Base-by-base conservation (phyloP, 495 filamentous ascomycete species). In the Penicillium salamii region DNA sequence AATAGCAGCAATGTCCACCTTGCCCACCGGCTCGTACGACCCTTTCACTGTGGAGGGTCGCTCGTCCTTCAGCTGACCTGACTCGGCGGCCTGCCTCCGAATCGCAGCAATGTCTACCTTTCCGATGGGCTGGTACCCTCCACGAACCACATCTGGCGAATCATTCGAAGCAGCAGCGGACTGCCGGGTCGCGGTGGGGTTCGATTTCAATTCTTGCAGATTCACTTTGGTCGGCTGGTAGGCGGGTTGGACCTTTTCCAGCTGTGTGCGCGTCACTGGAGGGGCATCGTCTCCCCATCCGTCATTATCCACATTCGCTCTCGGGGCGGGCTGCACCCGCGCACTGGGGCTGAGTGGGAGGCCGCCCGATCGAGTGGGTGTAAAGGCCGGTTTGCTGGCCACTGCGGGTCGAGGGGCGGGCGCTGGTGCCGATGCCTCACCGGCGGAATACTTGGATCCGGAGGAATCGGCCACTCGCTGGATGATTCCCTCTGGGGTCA, bases 211-310 rank as follows among this genome's bases (percentile, higher is more conserved):
- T 46, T 87, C 83, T 51, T 78, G 79, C 63, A 99, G 87, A 63
- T 97, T 89, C 45, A 97, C 91, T 64, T 89, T 93, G 4, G 91
- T 97, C 7, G 93, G 93, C 59, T 89, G 83, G 63, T 99, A 99
- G 14, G 93, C 90, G 18, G 93, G 79, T 52, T 85, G 78, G 18
- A 99, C 93, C 67, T 95, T 97, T 66, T 97, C 86, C n/a, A 99
- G 68, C 62, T 92, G 81, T 19, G 82, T 88, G 52, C 95, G 79
- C 36, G 89, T 90, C 29, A 96, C 80, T 7, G 81, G 88, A 1
- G 95, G 93, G 2, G 93, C 95, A 78, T 97, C 92, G n/a, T 77
- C 79, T 36, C 93, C 95, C 95, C 93, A 97, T 18, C 95, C 93
- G 71, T 97, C 93, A 35, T 76, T 70, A 57, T 87, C 83, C 7